These are phyloP conservation scores for Diaporthe destruens DNA, from an alignment of 2,329 filamentous ascomycete genomes.

Conservation along the genomic window DNA sequence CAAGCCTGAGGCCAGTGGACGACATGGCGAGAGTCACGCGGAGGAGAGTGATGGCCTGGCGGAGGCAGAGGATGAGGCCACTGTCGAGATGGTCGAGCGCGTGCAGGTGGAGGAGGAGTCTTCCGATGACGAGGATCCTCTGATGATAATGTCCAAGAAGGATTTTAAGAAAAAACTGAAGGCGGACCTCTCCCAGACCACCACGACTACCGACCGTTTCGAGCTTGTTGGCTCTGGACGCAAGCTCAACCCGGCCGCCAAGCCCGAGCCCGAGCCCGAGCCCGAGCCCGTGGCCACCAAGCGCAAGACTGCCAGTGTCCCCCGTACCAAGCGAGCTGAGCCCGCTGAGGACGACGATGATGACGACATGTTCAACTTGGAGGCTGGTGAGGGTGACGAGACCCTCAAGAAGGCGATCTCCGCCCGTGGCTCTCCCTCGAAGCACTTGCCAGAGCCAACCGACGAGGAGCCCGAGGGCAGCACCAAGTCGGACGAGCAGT, in stretches of 20 bases:
- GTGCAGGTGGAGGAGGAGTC: slow-evolving; percentile 20
- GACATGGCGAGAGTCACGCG: neutral
- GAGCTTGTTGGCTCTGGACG: neutral
- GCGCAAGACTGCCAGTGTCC: slow-evolving; percentile 7
- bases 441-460: slow-evolving; percentile 28
- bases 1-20: neutral
- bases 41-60: neutral
- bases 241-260: neutral
- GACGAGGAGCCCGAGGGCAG: slow-evolving; percentile 28
- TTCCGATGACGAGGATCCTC: slow-evolving; percentile 37
- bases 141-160: slow-evolving; percentile 41
- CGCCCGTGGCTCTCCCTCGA: slow-evolving; percentile 11
- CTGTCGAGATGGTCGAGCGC: neutral
- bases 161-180: slow-evolving; percentile 23
- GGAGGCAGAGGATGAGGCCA: neutral
- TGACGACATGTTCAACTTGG: slow-evolving; percentile 15
- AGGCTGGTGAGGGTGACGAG: slow-evolving; percentile 35
- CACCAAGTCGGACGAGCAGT: slow-evolving; percentile 8
- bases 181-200: neutral
- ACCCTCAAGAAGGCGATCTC: slow-evolving; percentile 28
- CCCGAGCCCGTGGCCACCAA: neutral
- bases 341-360: neutral
- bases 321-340: neutral
- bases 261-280: neutral
- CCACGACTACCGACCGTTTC: neutral